phyloP scores from a whole-genome alignment of 768 basidiomycete genomes.

The Phylloporus arenicola region DNA sequence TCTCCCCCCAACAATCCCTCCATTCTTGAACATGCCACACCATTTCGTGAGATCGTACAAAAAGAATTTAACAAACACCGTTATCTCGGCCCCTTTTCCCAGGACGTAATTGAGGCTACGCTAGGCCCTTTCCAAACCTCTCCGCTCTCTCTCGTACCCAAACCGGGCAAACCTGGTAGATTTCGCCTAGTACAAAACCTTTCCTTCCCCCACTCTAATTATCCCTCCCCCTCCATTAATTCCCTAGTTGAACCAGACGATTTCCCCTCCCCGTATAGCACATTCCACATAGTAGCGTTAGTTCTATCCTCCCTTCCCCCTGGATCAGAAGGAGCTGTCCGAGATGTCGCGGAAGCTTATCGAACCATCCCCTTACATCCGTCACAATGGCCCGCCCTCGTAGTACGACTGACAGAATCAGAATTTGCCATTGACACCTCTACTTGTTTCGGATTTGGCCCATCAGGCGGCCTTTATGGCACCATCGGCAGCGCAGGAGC shows the following conservation, averaged over 20 bases:
- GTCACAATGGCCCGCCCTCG: conserved; percentile 33
- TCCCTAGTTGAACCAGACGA: conserved; percentile 20
- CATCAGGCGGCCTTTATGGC: background rate
- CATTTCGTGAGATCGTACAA: background rate
- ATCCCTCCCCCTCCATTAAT: conserved; percentile 31
- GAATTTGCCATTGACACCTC: conserved; percentile 7
- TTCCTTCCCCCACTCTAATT: conserved; percentile 9
- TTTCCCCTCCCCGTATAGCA: background rate
- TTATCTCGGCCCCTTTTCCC: conserved; percentile 5
- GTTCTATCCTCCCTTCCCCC: background rate
- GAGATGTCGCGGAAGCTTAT: conserved; percentile 1
- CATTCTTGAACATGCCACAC: background rate
- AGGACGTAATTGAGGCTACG: background rate
- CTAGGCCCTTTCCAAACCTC: conserved; percentile 28
- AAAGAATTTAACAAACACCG: background rate
- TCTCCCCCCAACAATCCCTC: background rate
- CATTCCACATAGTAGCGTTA: background rate
- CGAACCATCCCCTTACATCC: conserved; percentile 27
- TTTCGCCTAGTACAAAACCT: conserved; percentile 29
- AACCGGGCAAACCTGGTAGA: conserved; percentile 17
- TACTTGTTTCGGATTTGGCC: background rate
- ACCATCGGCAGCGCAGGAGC: background rate
- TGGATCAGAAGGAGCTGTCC: background rate
- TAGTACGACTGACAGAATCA: conserved; percentile 16
- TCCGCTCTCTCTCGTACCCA: conserved; percentile 27